Conservation (phyloP, 2,329 filamentous ascomycete species). For the Fusarium subtropicale region DNA sequence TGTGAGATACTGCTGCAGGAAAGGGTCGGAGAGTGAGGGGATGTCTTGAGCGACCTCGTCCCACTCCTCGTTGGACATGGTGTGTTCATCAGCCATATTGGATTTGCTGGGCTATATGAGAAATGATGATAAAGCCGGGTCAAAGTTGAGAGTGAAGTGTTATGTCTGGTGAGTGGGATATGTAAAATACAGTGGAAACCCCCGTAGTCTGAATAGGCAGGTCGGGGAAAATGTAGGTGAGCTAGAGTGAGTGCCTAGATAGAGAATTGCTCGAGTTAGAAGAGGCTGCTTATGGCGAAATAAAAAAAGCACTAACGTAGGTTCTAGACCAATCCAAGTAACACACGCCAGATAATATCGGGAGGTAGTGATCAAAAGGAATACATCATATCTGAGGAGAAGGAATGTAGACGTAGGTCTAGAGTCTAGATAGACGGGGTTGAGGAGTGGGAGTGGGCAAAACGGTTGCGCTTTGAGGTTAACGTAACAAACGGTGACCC, state of each 20-base stretch:
- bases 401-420: background rate
- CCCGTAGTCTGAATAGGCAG: conserved; percentile 39
- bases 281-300: conserved; percentile 2
- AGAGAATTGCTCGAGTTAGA: conserved; percentile 22
- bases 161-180: background rate
- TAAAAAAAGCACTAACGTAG: background rate
- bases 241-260: conserved; percentile 2
- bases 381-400: background rate
- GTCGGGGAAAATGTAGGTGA: conserved; percentile 23
- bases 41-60: conserved; percentile 67
- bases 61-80: conserved; percentile 68
- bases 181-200: conserved; percentile 18
- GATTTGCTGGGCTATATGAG: background rate
- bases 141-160: background rate
- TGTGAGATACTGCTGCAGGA: conserved; percentile 83
- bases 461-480: conserved; percentile 25
- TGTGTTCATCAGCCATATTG: conserved; percentile 49
- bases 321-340: background rate
- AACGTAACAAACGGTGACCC: conserved; percentile 32
- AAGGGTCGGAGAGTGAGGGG: conserved; percentile 72
- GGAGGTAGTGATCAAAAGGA: background rate
- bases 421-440: background rate
- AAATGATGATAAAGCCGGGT: background rate
- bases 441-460: background rate
- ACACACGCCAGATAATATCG: background rate